Evolutionary conservation across 2,329 filamentous ascomycete species (phyloP).

Genomic region (Hypoxylon sp.): DNA sequence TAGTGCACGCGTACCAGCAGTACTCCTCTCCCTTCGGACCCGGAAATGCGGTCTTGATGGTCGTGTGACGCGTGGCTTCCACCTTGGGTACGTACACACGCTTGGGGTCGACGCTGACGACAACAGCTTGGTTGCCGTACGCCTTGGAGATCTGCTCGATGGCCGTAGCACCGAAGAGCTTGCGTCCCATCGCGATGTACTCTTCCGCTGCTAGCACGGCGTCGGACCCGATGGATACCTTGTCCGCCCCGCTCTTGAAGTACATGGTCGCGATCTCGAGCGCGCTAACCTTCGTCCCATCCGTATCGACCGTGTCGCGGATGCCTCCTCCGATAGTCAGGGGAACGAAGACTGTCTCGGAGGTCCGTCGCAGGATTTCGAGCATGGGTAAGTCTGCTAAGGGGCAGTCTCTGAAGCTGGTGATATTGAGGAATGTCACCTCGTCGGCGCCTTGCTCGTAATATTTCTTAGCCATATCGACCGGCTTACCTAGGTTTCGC

Average conservation of each 20-base stretch:
- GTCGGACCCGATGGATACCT: slow-evolving; percentile 96
- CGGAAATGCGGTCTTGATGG: slow-evolving; percentile 76
- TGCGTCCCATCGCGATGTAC: slow-evolving; percentile 80
- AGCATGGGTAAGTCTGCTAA: slow-evolving; percentile 95
- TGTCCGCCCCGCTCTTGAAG: slow-evolving; percentile 97
- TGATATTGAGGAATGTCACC: slow-evolving; percentile 98
- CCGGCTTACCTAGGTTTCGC: slow-evolving; percentile 95
- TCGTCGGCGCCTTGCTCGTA: slow-evolving; percentile 98
- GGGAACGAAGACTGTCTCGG: slow-evolving; percentile 94
- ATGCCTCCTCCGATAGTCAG: slow-evolving; percentile 97
- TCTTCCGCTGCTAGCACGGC: slow-evolving; percentile 93
- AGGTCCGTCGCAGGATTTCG: slow-evolving; percentile 88
- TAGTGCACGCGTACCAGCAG: slow-evolving; percentile 98
- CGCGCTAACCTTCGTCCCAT: slow-evolving; percentile 88
- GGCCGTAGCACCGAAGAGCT: slow-evolving; percentile 84
- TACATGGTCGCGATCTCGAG: slow-evolving; percentile 96
- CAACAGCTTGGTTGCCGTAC: slow-evolving; percentile 97
- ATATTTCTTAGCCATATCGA: slow-evolving; percentile 93
- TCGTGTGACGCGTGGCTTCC: slow-evolving; percentile 79
- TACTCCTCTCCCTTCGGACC: slow-evolving; percentile 83
- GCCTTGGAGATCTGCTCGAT: slow-evolving; percentile 95
- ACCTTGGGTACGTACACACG: slow-evolving; percentile 85
- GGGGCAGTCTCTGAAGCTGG: slow-evolving; percentile 95
- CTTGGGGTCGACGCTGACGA: slow-evolving; percentile 94
- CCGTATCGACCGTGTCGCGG: slow-evolving; percentile 89